Evolutionary conservation across 805 yeast species (phyloP), one percentile per base, ranked within the genome.

Genomic region (Limtongia smithiae): DNA sequence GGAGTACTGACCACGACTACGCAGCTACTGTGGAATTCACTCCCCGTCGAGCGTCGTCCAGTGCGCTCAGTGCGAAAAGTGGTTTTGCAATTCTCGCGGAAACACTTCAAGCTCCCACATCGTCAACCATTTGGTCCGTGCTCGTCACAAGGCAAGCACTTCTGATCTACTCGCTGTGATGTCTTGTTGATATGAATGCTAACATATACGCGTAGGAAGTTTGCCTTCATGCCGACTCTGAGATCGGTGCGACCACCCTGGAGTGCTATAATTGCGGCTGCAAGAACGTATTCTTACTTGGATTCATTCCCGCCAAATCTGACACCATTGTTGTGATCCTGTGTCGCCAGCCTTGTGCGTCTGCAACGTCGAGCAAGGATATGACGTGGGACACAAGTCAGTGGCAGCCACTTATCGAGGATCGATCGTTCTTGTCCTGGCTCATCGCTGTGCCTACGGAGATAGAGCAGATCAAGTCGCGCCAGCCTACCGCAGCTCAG

Each of bases 261-360:
- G 97, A 90, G 65, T 90, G 97, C 69, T 90, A 89, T 68, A 83
- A 82, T 62, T 90, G 97, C 71, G 96, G 96, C 27, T 79, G 77
- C 62, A 79, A 74, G 51, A 90, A 90, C 60, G 84, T 81, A 2
- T 90, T 90, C 59, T 73, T 82, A 22, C 70, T 90, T 33, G 97
- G 97, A 0, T 88, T 83, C 66, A 93, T 90, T 14, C 77, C 89
- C 22, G 96, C 96, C 3, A 86, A 85, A 62, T 78, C 82, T 50
- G 94, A 87, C 58, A 81, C 89, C 3, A 89, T 88, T 33, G 90
- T 90, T 51, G 95, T 90, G 3, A 76, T 89, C 37, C 67, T 90
- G 41, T 90, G 97, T 68, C 79, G 97, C 48, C 71, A 86, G 46
- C 96, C 96, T 0, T 90, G 97, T 67, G 68, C 72, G 4, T 54